Percentiles rank a stretch among this genome's conserved stretches.
These are phyloP conservation scores for Mycena galopus DNA, from an alignment of 768 basidiomycete species.

Conservation along the genomic window DNA sequence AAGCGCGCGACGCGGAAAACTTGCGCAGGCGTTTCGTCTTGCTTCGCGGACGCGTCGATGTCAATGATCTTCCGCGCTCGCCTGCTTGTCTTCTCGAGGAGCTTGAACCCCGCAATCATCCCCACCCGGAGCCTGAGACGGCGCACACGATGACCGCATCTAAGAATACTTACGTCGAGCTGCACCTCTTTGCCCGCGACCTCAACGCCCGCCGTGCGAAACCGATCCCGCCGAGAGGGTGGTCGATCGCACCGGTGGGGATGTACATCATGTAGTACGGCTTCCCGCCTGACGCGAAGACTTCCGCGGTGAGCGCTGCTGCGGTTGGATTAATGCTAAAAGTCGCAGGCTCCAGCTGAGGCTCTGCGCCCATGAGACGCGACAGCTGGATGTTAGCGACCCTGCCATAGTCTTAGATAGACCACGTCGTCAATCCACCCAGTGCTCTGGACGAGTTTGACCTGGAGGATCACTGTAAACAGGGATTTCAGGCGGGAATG, in stretches of 20 bases:
- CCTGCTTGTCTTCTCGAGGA: constrained; percentile 33
- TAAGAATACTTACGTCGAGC: constrained; percentile 40
- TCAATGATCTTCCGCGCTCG: constrained; percentile 33
- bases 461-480: constrained; percentile 33
- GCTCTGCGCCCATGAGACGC: constrained; percentile 42
- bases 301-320: constrained; percentile 31
- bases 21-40: constrained; percentile 37
- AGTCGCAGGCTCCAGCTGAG: constrained; percentile 35
- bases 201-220: constrained; percentile 44
- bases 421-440: constrained; percentile 40
- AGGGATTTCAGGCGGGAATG: too few relatives aligned
- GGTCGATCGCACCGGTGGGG: constrained; percentile 42
- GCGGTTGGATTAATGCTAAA: constrained; percentile 43
- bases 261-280: constrained; percentile 45
- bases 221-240: constrained; percentile 41
- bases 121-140: constrained; percentile 41
- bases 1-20: constrained; percentile 37
- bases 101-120: constrained; percentile 43
- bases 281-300: constrained; percentile 35
- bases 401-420: constrained; percentile 39
- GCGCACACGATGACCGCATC: constrained; percentile 42
- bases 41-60: constrained; percentile 42
- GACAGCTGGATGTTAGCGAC: constrained; percentile 42
- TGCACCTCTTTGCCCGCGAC: constrained; percentile 37
- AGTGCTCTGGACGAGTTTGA: constrained; percentile 42